These are phyloP conservation scores for Colletotrichum scovillei DNA, from an alignment of 2,329 filamentous ascomycete genomes.

Conservation along the genomic window DNA sequence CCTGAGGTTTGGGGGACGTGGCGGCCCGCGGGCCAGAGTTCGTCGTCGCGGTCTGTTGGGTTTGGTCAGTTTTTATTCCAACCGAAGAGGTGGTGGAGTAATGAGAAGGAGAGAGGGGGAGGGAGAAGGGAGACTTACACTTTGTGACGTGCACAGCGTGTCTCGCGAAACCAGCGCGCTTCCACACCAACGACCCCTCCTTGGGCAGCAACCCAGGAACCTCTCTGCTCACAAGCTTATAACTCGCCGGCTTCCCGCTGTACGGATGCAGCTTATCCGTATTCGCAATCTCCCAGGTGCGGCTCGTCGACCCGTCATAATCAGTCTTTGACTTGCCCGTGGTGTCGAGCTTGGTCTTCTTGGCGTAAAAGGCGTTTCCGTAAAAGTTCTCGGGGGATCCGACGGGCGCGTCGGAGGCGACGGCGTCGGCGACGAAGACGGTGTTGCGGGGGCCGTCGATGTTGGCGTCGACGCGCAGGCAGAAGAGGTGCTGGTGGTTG, in stretches of 20 bases:
- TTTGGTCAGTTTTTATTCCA: neutral
- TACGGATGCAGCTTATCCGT: conserved; percentile 85
- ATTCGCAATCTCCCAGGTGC: conserved; percentile 94
- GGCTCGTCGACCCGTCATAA: conserved; percentile 81
- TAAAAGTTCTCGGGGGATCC: conserved; percentile 87
- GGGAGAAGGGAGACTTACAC: conserved; percentile 66
- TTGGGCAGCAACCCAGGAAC: conserved; percentile 84
- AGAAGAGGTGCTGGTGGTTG: conserved; percentile 97
- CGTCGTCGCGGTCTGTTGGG: conserved; percentile 75
- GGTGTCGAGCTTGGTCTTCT: conserved; percentile 83
- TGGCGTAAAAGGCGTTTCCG: conserved; percentile 90
- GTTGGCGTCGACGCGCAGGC: conserved; percentile 86
- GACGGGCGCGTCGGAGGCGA: conserved; percentile 76
- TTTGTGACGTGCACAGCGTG: conserved; percentile 91
- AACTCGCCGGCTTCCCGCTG: conserved; percentile 85
- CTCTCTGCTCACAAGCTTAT: conserved; percentile 91
- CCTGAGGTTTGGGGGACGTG: conserved; percentile 91
- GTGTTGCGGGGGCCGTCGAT: conserved; percentile 89
- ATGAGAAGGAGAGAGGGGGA: too few species aligned
- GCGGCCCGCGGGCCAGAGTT: conserved; percentile 86
- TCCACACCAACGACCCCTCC: conserved; percentile 85
- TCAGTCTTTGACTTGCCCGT: conserved; percentile 77
- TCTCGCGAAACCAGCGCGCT: conserved; percentile 86
- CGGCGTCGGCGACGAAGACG: conserved; percentile 84
- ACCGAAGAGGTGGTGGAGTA: neutral